A percentile compares a stretch with the other conserved stretches of the same genome.
Evolutionary conservation across 345 rosid species (phyloP).

Genomic region (Excoecaria cochinchinensis): DNA sequence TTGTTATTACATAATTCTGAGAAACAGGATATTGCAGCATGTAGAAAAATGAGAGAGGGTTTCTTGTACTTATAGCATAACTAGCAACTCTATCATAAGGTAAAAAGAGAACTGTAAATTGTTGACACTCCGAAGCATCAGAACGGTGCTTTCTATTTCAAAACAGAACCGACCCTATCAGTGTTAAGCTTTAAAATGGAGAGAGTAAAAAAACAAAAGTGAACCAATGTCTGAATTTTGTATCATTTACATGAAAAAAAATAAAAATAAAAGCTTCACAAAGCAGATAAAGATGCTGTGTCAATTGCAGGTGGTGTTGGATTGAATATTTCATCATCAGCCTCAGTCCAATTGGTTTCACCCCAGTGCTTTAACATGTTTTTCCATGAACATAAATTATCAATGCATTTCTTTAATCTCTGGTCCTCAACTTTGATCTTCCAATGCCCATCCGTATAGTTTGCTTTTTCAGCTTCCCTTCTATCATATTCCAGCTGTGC

Average conservation of each 20-base stretch:
- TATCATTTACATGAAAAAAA: background rate
- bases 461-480: constrained; percentile 28
- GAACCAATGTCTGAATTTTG: background rate
- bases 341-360: constrained; percentile 47
- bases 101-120: background rate
- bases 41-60: too few relatives aligned
- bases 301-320: constrained; percentile 80
- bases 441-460: constrained; percentile 37
- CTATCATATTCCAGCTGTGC: constrained; percentile 35
- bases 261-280: constrained; percentile 23
- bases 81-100: background rate
- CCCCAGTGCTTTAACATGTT: constrained; percentile 36
- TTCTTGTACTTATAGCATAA: too few relatives aligned
- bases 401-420: constrained; percentile 27
- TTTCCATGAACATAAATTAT: constrained; percentile 34
- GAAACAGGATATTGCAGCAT: too few relatives aligned
- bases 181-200: background rate
- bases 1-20: too few relatives aligned
- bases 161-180: constrained; percentile 1
- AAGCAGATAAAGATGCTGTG: constrained; percentile 34
- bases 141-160: background rate
- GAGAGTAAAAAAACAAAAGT: too few relatives aligned
- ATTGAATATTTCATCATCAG: constrained; percentile 44
- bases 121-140: background rate
- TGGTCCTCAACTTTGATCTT: constrained; percentile 18